Base-by-base conservation (phyloP, 192 early-diverging fungal species). In the Umbelopsis ramanniana region DNA sequence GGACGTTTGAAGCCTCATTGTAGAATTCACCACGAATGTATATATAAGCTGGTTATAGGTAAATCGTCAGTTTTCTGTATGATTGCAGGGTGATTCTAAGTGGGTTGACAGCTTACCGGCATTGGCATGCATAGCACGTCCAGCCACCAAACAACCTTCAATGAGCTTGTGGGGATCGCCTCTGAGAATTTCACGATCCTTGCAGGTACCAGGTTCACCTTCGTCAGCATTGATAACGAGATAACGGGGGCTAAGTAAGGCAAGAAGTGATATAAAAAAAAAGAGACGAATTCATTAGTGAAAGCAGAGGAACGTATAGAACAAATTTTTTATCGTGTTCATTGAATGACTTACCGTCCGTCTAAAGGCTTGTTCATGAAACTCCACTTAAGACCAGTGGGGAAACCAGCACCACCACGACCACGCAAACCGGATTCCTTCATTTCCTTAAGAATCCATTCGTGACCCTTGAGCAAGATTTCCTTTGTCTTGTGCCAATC, bases 401-500 rank as follows among this genome's bases (percentile, higher is more conserved):
- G 95, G 83, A 99, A 99, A 43, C 97, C 97, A 68, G 96, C 97
- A 76, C 96, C 97, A 76, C 96, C 97, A 76, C 97, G 94, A 66
- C 93, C 93, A 69, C 96, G 88, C 71, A 97, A 82, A 63, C 95
- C 97, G 43, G 95, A 97, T 60, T 88, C 86, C 86, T 99, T 99
- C 86, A 98, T 93, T 86, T 99, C 94, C 81, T 96, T 89, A 78
- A 99, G 88, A 79, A 99, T 99, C 96, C 96, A 99, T 68, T 95
- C 92, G 75, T 95, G 88, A 66, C 97, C 97, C 82, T 99, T 99
- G 53, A 91, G 87, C 50, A 99, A 79, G 50, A 99, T 91, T 79
- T 99, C 96, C 88, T 99, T 99, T 60, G 97, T 99, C 86, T 96
- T 96, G 89, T 97, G 90, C 96, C 96, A 99, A 85, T 99, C 96